Evolutionary conservation across 2,329 filamentous ascomycete genomes (phyloP).

Genomic region (Chaetomiaceae sp.): DNA sequence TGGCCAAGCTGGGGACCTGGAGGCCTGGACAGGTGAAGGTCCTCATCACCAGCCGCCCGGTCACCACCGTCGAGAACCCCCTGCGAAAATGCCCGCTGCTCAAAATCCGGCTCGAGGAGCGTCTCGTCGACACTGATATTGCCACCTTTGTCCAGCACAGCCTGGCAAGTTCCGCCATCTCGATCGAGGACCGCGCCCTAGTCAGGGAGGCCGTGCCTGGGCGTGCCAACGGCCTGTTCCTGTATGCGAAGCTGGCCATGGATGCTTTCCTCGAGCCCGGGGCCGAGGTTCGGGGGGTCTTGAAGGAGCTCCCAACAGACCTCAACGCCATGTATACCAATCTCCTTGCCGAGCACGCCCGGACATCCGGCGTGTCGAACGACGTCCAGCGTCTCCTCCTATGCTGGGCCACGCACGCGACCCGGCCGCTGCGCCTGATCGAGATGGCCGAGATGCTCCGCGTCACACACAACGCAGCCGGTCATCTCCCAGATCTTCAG

Average conservation of each 20-base stretch:
- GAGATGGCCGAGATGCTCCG: slow-evolving; percentile 36
- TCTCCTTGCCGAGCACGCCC: slow-evolving; percentile 36
- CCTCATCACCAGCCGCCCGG: slow-evolving; percentile 40
- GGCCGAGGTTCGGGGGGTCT: slow-evolving; percentile 25
- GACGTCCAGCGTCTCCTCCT: slow-evolving; percentile 37
- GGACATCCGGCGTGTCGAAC: slow-evolving; percentile 29
- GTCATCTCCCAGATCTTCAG: slow-evolving; percentile 18
- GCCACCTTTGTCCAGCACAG: slow-evolving; percentile 31
- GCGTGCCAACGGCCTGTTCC: slow-evolving; percentile 39
- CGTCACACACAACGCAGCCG: slow-evolving; percentile 11
- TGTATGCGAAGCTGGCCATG: slow-evolving; percentile 41
- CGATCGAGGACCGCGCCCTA: slow-evolving; percentile 17
- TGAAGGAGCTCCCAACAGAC: slow-evolving; percentile 33
- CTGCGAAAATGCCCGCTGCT: slow-evolving; percentile 22
- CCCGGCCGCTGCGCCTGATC: slow-evolving; percentile 37
- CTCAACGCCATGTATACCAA: slow-evolving; percentile 38
- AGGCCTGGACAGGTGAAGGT: slow-evolving; percentile 33
- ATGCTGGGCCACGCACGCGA: slow-evolving; percentile 38
- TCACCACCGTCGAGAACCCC: slow-evolving; percentile 28
- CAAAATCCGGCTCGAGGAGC: slow-evolving; percentile 35
- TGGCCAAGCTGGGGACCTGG: slow-evolving; percentile 32
- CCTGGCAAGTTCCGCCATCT: slow-evolving; percentile 17
- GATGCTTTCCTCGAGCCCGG: slow-evolving; percentile 32
- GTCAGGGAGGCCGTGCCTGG: slow-evolving; percentile 33
- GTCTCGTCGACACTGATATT: slow-evolving; percentile 38